Base-by-base conservation (phyloP, 768 basidiomycete species). In the Collybia sordida region DNA sequence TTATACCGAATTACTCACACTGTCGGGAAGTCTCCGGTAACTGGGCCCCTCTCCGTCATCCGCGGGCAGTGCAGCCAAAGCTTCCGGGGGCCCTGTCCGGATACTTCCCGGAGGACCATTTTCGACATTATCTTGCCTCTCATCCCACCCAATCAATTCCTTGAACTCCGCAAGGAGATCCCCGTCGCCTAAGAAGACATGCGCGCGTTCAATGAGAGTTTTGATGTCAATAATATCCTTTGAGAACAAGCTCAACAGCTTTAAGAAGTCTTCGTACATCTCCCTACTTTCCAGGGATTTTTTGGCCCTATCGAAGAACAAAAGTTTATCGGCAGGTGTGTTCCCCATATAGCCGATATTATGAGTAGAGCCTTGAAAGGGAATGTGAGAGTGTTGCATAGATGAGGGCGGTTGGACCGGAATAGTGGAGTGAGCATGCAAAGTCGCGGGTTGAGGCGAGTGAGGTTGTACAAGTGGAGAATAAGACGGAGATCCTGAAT, bases 231-330 rank as follows among this genome's bases (percentile, higher is more conserved):
- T 89, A 59, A 98, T 86, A 51, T 97, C 94, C 59, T 87, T 89
- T 14, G 91, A 86, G 69, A 90, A 99, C 42, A 98, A 77, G 63
- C 85, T 88, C 45, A 98, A 78, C 22, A 98, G 75, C 71, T 96
- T 98, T 60, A 98, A 73, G 68, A 98, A 98, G 58, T 98, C 96
- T 59, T 97, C 93, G 59, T 90, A 93, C 31, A 83, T 77, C 45
- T 88, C 88, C 52, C 82, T 79, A 64, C 74, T 81, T 62, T 90
- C 90, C 6, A 93, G 68, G 0, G 83, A 73, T 56, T 85, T 86
- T 68, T 90, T 96, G 55, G 93, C 90, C 36, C 90, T 84, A 62
- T 98, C 97, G 63, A 98, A 98, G 77, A 98, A 98, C 11, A 88
- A 73, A 25, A 94, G 79, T 61, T 97, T 93, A 52, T 92, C 89